These are phyloP conservation scores for Brachypodium distachyon DNA, from an alignment of 202 grass and related monocot genomes.

Conservation along the genomic window DNA sequence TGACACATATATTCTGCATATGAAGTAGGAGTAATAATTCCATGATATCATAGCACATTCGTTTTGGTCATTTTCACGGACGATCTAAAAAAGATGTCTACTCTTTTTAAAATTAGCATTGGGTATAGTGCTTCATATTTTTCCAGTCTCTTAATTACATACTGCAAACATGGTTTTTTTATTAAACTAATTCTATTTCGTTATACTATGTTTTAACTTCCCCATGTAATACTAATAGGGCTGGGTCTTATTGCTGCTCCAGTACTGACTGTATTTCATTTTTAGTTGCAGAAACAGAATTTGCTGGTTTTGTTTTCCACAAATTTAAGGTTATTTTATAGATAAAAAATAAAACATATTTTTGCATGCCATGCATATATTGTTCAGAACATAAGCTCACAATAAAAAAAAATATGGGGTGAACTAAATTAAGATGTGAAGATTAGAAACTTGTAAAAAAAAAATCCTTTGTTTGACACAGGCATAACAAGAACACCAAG, in stretches of 20 bases:
- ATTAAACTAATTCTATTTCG: too few species aligned
- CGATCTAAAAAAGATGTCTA: too few species aligned
- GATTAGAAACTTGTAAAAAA: neutral
- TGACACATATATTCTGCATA: neutral
- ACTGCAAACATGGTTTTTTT: neutral
- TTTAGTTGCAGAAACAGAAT: neutral
- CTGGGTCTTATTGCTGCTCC: neutral
- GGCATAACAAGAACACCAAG: neutral
- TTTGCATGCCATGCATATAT: too few species aligned
- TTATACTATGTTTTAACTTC: too few species aligned
- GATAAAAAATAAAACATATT: neutral
- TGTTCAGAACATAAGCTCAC: neutral
- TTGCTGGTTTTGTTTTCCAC: neutral
- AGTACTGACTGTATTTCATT: neutral
- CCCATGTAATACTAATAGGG: neutral
- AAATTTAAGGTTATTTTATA: neutral
- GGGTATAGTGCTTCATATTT: too few species aligned
- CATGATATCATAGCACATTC: too few species aligned
- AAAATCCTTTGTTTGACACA: neutral
- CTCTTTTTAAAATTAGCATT: too few species aligned
- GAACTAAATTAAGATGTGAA: neutral
- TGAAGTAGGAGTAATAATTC: too few species aligned
- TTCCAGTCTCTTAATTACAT: too few species aligned
- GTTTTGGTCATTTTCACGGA: too few species aligned
- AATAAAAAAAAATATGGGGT: neutral